Percentiles rank a stretch among this genome's conserved stretches.
Conservation (phyloP, 495 filamentous ascomycete species). For the Lepraria neglecta region DNA sequence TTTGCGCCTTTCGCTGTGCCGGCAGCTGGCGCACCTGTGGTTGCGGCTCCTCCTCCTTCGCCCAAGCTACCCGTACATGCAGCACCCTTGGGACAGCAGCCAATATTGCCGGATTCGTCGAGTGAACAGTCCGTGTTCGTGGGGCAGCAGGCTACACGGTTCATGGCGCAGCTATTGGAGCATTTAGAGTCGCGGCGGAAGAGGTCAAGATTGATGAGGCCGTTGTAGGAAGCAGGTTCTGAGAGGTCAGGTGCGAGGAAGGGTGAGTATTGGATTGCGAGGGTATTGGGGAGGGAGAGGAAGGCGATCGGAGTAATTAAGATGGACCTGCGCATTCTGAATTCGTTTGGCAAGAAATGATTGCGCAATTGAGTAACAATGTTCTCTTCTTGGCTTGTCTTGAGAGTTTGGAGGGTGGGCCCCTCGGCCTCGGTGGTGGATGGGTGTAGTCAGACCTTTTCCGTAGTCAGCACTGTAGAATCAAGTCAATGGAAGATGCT, state of each 20-base stretch:
- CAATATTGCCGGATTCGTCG: constrained; percentile 54
- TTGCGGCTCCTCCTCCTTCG: constrained; percentile 29
- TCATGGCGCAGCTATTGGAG: constrained; percentile 20
- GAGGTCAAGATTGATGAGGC: constrained; percentile 18
- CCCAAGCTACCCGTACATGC: constrained; percentile 56
- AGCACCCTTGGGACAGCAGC: constrained; percentile 57
- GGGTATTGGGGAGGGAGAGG: background rate
- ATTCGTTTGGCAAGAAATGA: background rate
- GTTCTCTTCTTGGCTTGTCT: background rate
- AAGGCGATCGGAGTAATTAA: background rate
- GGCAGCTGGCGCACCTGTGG: constrained; percentile 31
- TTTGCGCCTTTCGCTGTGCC: constrained; percentile 26
- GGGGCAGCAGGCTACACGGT: constrained; percentile 46
- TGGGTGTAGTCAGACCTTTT: background rate
- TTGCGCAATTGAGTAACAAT: background rate
- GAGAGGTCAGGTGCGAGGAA: constrained; percentile 10
- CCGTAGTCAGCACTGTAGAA: background rate
- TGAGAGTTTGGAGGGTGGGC: background rate
- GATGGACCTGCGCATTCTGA: background rate
- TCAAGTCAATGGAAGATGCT: too few relatives aligned
- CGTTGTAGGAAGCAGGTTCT: background rate
- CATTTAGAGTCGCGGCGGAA: constrained; percentile 26
- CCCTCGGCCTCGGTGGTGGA: background rate
- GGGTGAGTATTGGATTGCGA: constrained; percentile 19
- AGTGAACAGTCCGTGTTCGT: constrained; percentile 48